Evolutionary conservation across 2,329 filamentous ascomycete genomes (phyloP), one percentile per base, ranked within the genome.

Genomic region (Phaeosphaeriaceae sp.): DNA sequence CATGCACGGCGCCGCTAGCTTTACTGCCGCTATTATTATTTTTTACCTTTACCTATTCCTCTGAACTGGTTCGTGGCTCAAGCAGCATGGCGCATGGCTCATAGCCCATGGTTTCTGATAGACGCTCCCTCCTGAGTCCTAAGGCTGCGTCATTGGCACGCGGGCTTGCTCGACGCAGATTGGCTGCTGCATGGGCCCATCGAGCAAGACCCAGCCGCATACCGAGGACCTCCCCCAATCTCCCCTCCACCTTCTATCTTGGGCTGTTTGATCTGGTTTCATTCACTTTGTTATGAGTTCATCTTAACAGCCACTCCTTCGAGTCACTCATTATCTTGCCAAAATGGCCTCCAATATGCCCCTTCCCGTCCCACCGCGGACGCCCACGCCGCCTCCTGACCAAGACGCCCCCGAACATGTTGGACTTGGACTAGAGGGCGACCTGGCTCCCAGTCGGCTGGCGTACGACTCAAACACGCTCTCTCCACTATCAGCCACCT

Each of bases 381-480:
- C 86, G 26, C 85, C 85, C 11, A 86, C 86, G 61, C 86, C 85
- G 58, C 85, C 85, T 56, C 79, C 81, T 64, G 77, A 79, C 46
- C 80, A 83, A 57, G 76, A 80, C 58, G 63, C 70, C 50, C 50
- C 52, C 33, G 49, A 65, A 29, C 52, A 63, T 28, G 59, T 67
- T 37, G 72, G 69, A 42, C 66, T 72, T 33, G 71, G 71, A 46
- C 58, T 74, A 37, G 66, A 69, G 45, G 53, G 62, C 48, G 56
- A 62, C 42, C 55, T 68, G 42, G 63, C 70, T 29, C 55, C 60
- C 16, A 52, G 56, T 15, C 50, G 56, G 32, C 48, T 65, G 43
- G 65, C 61, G 15, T 70, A 64, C 56, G 64, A 68, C 42, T 43
- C 63, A 9, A 68, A 71, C 56, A 60, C 71, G 18, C 68, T 74